These are phyloP conservation scores for Kwoniella sp. DNA, from an alignment of 768 basidiomycete species.

Conservation along the genomic window DNA sequence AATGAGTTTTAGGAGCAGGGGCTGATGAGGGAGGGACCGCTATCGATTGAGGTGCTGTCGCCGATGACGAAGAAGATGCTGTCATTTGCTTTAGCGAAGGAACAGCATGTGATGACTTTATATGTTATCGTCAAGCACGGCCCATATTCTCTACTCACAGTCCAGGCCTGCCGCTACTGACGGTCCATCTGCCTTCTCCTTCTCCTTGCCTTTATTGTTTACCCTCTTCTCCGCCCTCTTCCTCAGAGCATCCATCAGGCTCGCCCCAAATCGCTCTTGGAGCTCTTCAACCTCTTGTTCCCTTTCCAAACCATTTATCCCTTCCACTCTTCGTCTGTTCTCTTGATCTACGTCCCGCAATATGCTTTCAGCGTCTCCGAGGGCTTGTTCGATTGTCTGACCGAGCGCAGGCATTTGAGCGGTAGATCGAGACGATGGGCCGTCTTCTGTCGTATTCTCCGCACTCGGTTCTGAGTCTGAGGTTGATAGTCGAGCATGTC, in stretches of 20 bases:
- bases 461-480: too few species aligned
- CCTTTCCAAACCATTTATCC: constrained; percentile 29
- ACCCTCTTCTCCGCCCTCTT: constrained; percentile 30
- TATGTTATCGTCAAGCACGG: too few species aligned
- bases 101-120: background rate
- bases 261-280: constrained; percentile 37
- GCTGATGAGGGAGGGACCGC: background rate
- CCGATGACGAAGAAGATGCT: background rate
- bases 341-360: constrained; percentile 31
- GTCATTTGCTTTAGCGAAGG: background rate
- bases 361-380: constrained; percentile 31
- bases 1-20: background rate
- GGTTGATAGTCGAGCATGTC: constrained; percentile 60
- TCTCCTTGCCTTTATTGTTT: constrained; percentile 6
- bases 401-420: constrained; percentile 5
- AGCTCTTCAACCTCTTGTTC: constrained; percentile 33
- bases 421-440: background rate
- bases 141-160: background rate
- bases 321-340: constrained; percentile 22
- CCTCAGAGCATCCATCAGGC: constrained; percentile 29
- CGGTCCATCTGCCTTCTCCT: background rate
- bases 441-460: constrained; percentile 24
- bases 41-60: too few species aligned
- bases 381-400: constrained; percentile 18
- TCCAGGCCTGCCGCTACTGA: background rate